These are phyloP conservation scores for Pulveroboletus frians DNA, from an alignment of 768 basidiomycete genomes.

Conservation along the genomic window DNA sequence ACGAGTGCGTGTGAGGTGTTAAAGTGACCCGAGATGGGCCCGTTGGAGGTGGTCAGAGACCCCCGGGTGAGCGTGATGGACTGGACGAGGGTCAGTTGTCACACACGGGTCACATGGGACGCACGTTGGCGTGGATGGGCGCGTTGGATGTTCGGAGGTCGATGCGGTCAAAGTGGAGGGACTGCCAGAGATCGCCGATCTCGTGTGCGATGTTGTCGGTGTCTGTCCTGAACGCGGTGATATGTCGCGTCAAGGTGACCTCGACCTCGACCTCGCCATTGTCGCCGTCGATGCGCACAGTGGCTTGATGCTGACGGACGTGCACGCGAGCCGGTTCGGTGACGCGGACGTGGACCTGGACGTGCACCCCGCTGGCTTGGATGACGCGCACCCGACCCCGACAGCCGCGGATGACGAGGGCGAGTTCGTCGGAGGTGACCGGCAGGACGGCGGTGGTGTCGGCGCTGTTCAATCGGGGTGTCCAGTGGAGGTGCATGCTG, in stretches of 20 bases:
- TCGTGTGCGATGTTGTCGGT: slow-evolving; percentile 28
- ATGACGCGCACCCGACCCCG: too few relatives aligned
- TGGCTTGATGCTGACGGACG: too few relatives aligned
- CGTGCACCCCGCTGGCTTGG: too few relatives aligned
- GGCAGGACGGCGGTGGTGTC: slow-evolving; percentile 29
- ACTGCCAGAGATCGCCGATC: slow-evolving; percentile 24
- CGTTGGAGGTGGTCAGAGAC: slow-evolving; percentile 29
- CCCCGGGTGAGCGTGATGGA: slow-evolving; percentile 25
- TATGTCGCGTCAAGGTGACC: too few relatives aligned
- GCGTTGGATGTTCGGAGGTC: slow-evolving; percentile 20
- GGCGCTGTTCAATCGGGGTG: slow-evolving; percentile 11
- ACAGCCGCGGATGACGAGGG: slow-evolving; percentile 32
- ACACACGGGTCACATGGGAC: background rate
- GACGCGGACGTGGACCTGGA: too few relatives aligned
- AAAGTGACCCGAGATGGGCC: slow-evolving; percentile 35
- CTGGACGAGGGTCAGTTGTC: slow-evolving; percentile 16
- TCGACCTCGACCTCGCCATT: too few relatives aligned
- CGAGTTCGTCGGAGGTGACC: slow-evolving; percentile 27
- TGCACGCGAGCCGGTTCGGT: too few relatives aligned
- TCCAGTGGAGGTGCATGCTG: too few relatives aligned
- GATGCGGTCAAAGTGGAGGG: slow-evolving; percentile 26
- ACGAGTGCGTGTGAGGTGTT: slow-evolving; percentile 25
- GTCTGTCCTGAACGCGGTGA: slow-evolving; percentile 25
- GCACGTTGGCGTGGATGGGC: slow-evolving; percentile 28
- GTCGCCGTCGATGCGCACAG: too few relatives aligned